Evolutionary conservation across 169 alveolate species (phyloP).

Genomic region (Amoebophrya sp.): DNA sequence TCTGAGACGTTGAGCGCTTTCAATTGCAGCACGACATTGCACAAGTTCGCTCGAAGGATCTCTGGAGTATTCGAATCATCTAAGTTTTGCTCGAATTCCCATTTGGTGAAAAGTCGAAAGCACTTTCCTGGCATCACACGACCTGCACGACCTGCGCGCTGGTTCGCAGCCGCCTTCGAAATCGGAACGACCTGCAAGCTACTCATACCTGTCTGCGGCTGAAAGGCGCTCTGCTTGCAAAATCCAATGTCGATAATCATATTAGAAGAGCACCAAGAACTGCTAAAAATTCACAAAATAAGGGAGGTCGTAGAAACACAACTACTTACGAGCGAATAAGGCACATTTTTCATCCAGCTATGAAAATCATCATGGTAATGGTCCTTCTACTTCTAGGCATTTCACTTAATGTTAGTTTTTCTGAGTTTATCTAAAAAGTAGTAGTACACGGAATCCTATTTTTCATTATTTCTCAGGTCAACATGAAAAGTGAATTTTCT

Average conservation of each 20-base stretch:
- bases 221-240: not conserved
- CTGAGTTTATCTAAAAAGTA: too few species aligned
- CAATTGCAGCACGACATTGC: conserved; percentile 52
- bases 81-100: conserved; percentile 91
- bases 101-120: conserved; percentile 95
- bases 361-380: too few species aligned
- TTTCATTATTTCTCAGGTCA: too few species aligned
- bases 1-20: conserved; percentile 90
- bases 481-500: too few species aligned
- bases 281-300: too few species aligned
- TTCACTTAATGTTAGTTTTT: too few species aligned
- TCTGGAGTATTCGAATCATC: conserved; percentile 68
- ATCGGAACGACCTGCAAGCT: conserved; percentile 75
- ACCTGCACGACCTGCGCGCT: conserved; percentile 99
- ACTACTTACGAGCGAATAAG: too few species aligned
- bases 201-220: conserved; percentile 41
- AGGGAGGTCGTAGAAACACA: too few species aligned
- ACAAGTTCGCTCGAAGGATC: conserved; percentile 63
- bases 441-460: too few species aligned
- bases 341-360: too few species aligned
- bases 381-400: too few species aligned
- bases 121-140: conserved; percentile 94
- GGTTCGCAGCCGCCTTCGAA: conserved; percentile 94
- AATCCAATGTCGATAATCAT: conserved; percentile 50
- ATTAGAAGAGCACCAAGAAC: too few species aligned